These are phyloP conservation scores for Flagelloscypha sp. DNA, from an alignment of 768 basidiomycete species.

Conservation along the genomic window DNA sequence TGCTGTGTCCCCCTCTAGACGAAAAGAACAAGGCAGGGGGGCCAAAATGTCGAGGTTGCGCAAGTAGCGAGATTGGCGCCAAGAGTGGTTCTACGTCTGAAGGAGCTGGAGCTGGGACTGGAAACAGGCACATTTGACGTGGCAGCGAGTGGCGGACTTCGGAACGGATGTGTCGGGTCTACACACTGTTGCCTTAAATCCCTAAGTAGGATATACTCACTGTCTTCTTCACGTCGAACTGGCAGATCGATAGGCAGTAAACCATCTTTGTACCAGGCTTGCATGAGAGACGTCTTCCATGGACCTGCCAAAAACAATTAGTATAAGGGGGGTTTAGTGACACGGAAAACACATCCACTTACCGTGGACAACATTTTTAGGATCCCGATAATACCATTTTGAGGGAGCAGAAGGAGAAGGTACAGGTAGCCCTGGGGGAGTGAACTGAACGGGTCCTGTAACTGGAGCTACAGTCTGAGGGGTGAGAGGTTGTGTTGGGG, in stretches of 20 bases:
- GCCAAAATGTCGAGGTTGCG: conserved; percentile 77
- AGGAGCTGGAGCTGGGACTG: conserved; percentile 12
- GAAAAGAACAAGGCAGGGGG: conserved; percentile 84
- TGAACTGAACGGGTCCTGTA: conserved; percentile 53
- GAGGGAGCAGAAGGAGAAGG: conserved; percentile 61
- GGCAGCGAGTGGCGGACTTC: conserved; percentile 35
- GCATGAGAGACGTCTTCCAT: conserved; percentile 85
- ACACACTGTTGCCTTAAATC: conserved; percentile 72
- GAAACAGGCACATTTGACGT: conserved; percentile 21
- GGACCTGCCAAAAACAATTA: conserved; percentile 44
- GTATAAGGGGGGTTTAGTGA: conserved; percentile 2
- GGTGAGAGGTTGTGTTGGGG: too few species aligned
- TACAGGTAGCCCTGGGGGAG: conserved; percentile 72
- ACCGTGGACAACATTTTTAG: conserved; percentile 76
- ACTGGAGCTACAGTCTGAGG: too few species aligned
- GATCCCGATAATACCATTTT: conserved; percentile 79
- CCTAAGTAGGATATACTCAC: conserved; percentile 57
- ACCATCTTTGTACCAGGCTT: conserved; percentile 83
- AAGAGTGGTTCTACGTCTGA: conserved; percentile 45
- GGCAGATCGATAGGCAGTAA: conserved; percentile 77
- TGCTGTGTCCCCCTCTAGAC: conserved; percentile 85
- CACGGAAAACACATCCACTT: conserved; percentile 15
- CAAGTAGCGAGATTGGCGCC: conserved; percentile 63
- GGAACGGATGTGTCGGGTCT: conserved; percentile 77
- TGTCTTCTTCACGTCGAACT: conserved; percentile 68